Base-by-base conservation (phyloP, 1,139 yeast genomes). In the Meyerozyma smithsonii region DNA sequence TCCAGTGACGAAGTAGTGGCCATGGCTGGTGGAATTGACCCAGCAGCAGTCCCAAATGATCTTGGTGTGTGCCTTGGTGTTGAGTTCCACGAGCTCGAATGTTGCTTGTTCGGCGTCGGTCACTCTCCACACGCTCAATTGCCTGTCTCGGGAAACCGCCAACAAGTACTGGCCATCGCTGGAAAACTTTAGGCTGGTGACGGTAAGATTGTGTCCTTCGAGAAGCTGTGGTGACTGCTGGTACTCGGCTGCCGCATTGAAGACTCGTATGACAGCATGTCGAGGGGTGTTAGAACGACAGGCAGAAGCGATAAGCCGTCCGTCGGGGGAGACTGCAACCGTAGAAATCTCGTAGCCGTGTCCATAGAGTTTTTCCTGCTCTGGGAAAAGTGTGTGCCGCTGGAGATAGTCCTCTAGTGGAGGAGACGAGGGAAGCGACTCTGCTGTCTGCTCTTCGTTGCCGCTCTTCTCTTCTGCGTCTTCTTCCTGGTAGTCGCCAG, bases 1-100 rank as follows among this genome's bases (percentile, higher is more conserved):
- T 0, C 82, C 95, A 0, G 97, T 92, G 17, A 87, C 68, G 54
- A 92, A 90, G 23, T 59, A 61, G 28, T 56, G 42, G 5, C 61
- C 59, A 15, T 49, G 44, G 5, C 50, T 44, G 8, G 52, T 63
- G 8, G 42, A 30, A 3, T 86, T 84, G 1, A 78, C 66, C 97
- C 97, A 92, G 25, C 85, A 76, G 56, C 95, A 83, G 62, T 92
- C 98, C 98, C 98, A 94, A 37, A 94, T 79, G 51, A 94, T 92
- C 61, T 97, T 79, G 7, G 84, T 63, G 55, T 94, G 98, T 1
- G 97, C 96, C 55, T 85, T 88, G 34, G 72, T 69, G 44, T 71
- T 68, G 42, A 69, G 52, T 36, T 76, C 76, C 6, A 72, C 61
- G 37, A 71, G 58, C 24, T 62, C 63, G 46, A 84, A 70, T 23